phyloP scores from a whole-genome alignment of 768 basidiomycete species.

The Lentinula boryana region DNA sequence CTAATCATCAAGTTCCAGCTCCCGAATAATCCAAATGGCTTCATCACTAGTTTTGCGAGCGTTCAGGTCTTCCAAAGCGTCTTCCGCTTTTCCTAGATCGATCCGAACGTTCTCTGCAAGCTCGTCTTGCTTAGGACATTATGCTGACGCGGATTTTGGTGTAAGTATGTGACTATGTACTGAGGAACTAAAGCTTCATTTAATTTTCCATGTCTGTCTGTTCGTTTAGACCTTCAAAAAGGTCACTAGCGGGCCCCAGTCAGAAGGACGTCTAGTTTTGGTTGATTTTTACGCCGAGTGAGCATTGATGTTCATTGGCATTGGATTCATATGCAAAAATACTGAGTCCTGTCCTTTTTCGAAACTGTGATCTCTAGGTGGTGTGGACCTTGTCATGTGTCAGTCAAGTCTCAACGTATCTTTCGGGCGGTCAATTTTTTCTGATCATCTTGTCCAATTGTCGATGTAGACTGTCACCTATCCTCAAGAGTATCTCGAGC shows the following conservation, averaged over 20 bases:
- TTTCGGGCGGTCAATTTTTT: not conserved
- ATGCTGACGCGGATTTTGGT: constrained; percentile 36
- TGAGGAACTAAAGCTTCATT: not conserved
- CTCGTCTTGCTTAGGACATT: constrained; percentile 29
- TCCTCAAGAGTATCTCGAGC: constrained; percentile 53
- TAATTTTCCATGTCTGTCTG: not conserved
- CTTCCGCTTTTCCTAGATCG: not conserved
- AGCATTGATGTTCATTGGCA: constrained; percentile 18
- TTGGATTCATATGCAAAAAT: not conserved
- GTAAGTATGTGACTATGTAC: constrained; percentile 27
- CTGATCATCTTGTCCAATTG: not conserved
- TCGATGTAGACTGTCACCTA: constrained; percentile 47
- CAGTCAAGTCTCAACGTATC: not conserved
- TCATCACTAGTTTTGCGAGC: not conserved
- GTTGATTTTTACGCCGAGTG: constrained; percentile 83
- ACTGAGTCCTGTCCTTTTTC: not conserved
- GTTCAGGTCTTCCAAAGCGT: not conserved
- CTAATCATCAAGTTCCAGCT: not conserved
- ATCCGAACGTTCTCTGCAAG: constrained; percentile 35
- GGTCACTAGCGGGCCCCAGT: constrained; percentile 17
- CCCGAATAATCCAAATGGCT: not conserved
- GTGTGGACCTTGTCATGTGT: constrained; percentile 69
- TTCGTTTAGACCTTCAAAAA: constrained; percentile 31
- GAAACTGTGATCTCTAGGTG: constrained; percentile 38
- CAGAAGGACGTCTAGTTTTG: constrained; percentile 50